Percentiles rank a stretch among this genome's conserved stretches.
Evolutionary conservation across 768 basidiomycete species (phyloP).

Genomic region (Collybia sp.): DNA sequence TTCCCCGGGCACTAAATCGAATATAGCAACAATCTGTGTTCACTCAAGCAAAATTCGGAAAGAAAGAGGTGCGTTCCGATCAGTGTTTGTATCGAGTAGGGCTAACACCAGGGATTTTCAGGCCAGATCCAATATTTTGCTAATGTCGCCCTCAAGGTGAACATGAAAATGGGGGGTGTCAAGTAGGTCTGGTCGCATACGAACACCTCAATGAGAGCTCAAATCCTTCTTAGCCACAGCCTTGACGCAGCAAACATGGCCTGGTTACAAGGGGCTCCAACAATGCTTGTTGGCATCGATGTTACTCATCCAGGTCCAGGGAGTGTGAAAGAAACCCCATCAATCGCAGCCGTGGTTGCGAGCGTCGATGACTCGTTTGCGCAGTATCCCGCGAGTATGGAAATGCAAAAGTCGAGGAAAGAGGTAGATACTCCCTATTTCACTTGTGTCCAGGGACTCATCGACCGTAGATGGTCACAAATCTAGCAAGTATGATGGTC

Average conservation of each 20-base stretch:
- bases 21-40: conserved; percentile 55
- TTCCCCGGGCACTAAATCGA: not conserved
- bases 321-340: conserved; percentile 68
- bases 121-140: conserved; percentile 83
- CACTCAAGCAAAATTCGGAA: conserved; percentile 55
- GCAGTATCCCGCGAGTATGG: conserved; percentile 73
- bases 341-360: conserved; percentile 80
- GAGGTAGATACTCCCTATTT: conserved; percentile 23
- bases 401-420: conserved; percentile 56
- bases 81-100: no score
- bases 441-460: not conserved
- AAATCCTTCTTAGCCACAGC: no score
- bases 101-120: no score
- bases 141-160: conserved; percentile 78
- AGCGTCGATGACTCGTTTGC: conserved; percentile 66
- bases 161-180: conserved; percentile 77
- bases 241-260: conserved; percentile 49
- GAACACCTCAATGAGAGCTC: no score
- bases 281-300: conserved; percentile 85
- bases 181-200: no score
- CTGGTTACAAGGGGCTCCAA: conserved; percentile 64
- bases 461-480: conserved; percentile 59
- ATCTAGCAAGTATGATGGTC: conserved; percentile 61
- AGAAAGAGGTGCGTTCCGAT: conserved; percentile 43
- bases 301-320: conserved; percentile 76